phyloP scores from a whole-genome alignment of 441 rosid species.

The Syzygium syzygioides region DNA sequence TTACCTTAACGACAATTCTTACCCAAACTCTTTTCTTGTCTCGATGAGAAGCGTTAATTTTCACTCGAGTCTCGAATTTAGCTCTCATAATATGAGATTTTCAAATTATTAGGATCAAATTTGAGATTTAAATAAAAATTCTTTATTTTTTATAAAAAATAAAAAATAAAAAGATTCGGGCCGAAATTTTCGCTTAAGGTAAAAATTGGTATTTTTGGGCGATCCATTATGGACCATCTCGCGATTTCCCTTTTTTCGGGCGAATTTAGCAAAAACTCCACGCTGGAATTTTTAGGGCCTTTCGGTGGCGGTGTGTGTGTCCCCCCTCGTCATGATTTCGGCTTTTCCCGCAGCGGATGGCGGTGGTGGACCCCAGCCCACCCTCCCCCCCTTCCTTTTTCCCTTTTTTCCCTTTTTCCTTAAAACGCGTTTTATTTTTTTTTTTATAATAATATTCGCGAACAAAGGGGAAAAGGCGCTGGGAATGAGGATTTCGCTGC shows the following conservation, averaged over 20 bases:
- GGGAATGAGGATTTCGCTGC: background rate
- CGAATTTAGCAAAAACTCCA: background rate
- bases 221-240: background rate
- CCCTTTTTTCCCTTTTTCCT: background rate
- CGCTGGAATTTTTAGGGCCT: background rate
- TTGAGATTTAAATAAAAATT: too few relatives aligned
- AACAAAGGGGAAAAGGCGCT: background rate
- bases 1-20: too few relatives aligned
- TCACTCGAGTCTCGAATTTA: too few relatives aligned
- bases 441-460: background rate
- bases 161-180: too few relatives aligned
- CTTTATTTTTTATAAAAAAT: too few relatives aligned
- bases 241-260: background rate
- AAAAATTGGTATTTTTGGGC: background rate
- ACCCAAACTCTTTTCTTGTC: too few relatives aligned
- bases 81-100: too few relatives aligned
- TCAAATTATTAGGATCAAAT: too few relatives aligned
- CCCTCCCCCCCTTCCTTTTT: background rate
- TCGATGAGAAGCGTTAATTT: too few relatives aligned
- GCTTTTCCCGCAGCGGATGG: background rate
- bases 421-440: too few relatives aligned
- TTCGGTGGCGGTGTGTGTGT: background rate
- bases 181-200: too few relatives aligned
- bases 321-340: background rate
- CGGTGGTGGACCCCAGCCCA: background rate